Evolutionary conservation across 805 yeast genomes (phyloP), one percentile per base, ranked within the genome.

Genomic region (Kuraishia floccosa): DNA sequence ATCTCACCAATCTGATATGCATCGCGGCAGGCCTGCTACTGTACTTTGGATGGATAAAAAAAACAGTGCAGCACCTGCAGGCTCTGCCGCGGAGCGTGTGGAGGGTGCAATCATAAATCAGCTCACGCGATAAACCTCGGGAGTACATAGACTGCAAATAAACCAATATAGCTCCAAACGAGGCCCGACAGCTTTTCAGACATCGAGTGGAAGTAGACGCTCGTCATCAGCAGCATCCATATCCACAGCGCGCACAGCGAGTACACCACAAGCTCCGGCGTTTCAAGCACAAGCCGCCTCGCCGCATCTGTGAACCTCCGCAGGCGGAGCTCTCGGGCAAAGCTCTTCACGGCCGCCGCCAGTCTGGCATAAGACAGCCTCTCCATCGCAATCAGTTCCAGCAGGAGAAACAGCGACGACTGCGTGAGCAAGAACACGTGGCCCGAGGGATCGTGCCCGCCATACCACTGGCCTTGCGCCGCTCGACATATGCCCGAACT

Each of bases 381-480:
- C 25, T 33, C 33, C 44, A 28, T 49, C 35, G 6, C 34, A 3
- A 62, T 36, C 6, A 72, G 47, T 47, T 87, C 96, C 34, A 73
- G 72, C 46, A 81, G 60, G 39, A 89, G 46, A 34, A 80, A 68
- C 33, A 78, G 48, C 19, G 78, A 68, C 6, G 83, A 64, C 35
- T 78, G 80, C 4, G 78, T 66, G 27, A 89, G 57, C 25, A 91
- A 50, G 43, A 87, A 91, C 1, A 84, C 78, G 49, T 91, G 98
- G 0, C 98, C 98, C 37, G 89, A 78, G 4, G 97, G 95, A 56
- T 91, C 98, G 48, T 85, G 95, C 0, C 98, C 98, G 1, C 95
- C 85, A 6, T 41, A 37, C 91, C 89, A 81, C 11, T 44, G 35
- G 0, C 97, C 79, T 30, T 76, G 85, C 45, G 68, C 18, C 37